Evolutionary conservation across 225 moss, liverwort and hornwort species (phyloP).

Genomic region (Physcomitrellopsis africana): DNA sequence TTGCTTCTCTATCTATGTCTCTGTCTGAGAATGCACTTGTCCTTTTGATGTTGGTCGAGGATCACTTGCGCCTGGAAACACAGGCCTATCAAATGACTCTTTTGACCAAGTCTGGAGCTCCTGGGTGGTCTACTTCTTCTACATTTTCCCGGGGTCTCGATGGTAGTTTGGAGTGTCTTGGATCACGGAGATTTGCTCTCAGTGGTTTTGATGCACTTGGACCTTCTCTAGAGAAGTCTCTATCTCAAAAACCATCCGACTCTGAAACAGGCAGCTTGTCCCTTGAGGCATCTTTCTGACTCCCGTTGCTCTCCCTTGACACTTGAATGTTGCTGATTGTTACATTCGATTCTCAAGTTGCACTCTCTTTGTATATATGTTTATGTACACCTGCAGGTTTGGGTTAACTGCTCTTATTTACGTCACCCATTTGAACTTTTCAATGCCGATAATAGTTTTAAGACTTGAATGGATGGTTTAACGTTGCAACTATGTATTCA

Average conservation of each 20-base stretch:
- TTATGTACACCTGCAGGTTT: constrained; percentile 10
- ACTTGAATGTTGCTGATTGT: background rate
- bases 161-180: constrained; percentile 47
- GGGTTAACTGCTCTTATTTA: constrained; percentile 3
- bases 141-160: constrained; percentile 40
- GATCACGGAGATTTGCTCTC: constrained; percentile 43
- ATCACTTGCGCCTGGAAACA: constrained; percentile 83
- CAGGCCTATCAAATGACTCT: constrained; percentile 55
- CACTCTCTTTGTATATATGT: background rate
- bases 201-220: constrained; percentile 45
- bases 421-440: constrained; percentile 16
- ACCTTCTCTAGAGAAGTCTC: constrained; percentile 43
- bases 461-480: constrained; percentile 8
- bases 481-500: background rate
- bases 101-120: constrained; percentile 41
- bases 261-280: constrained; percentile 51
- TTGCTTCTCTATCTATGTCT: constrained; percentile 83
- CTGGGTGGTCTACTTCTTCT: constrained; percentile 41
- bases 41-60: constrained; percentile 92
- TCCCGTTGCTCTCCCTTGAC: constrained; percentile 12
- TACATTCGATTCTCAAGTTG: background rate
- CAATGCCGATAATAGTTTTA: constrained; percentile 1
- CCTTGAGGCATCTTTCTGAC: constrained; percentile 43
- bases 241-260: constrained; percentile 38
- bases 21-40: constrained; percentile 95